phyloP scores from a whole-genome alignment of 345 rosid species.

The Pelargonium nanum region DNA sequence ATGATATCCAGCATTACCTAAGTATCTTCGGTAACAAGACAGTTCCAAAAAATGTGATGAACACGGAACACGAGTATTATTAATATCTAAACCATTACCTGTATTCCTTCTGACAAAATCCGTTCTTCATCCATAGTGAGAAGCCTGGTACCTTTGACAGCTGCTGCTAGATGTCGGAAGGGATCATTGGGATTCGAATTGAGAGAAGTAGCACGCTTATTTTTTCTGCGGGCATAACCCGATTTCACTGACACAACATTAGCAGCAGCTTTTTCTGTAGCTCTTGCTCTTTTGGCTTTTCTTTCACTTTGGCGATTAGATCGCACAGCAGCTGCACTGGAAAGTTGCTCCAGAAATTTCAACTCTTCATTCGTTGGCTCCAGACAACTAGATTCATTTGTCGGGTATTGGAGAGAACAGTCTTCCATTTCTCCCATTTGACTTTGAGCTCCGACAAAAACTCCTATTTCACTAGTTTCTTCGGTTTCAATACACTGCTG shows the following conservation, averaged over 20 bases:
- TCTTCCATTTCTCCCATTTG: constrained; percentile 24
- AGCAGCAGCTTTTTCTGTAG: constrained; percentile 53
- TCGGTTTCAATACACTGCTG: constrained; percentile 47
- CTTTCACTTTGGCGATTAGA: constrained; percentile 67
- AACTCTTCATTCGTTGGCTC: constrained; percentile 49
- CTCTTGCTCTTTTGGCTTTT: constrained; percentile 63
- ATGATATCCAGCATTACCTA: too few relatives aligned
- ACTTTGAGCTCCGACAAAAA: constrained; percentile 25
- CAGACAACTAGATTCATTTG: constrained; percentile 34
- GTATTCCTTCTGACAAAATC: constrained; percentile 77
- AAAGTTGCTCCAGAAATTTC: constrained; percentile 42
- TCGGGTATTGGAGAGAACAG: constrained; percentile 12
- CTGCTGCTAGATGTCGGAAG: constrained; percentile 59
- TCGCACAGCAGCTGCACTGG: constrained; percentile 49
- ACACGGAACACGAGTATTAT: neutral
- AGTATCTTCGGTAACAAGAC: neutral
- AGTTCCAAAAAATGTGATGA: neutral
- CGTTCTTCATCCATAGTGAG: constrained; percentile 78
- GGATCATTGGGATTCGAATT: constrained; percentile 73
- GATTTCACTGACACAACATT: constrained; percentile 42
- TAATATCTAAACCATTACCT: constrained; percentile 33
- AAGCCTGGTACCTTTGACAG: constrained; percentile 59
- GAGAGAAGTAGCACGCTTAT: constrained; percentile 45
- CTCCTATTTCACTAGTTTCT: constrained; percentile 47
- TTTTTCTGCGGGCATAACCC: constrained; percentile 39